Base-by-base conservation (phyloP, 768 basidiomycete species). In the Auriscalpium vulgare region DNA sequence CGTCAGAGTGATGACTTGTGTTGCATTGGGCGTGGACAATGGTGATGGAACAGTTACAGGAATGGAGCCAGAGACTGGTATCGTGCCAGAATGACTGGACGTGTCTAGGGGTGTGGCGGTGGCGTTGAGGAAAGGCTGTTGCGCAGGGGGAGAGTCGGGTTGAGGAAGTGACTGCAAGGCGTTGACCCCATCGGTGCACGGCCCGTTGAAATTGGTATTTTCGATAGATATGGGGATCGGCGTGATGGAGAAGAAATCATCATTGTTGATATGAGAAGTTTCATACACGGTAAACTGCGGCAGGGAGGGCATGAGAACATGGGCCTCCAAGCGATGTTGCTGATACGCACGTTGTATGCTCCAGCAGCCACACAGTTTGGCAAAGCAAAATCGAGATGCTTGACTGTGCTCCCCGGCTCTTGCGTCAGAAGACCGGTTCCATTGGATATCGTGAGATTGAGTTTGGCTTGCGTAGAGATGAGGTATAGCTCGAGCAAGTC, bases 221-320 rank as follows among this genome's bases (percentile, higher is more conserved):
- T 64, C 56, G 19, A 64, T 58, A 14, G 54, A 55, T 34, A 64
- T 56, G 2, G 73, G 69, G 23, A 78, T 65, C 7, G 74, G 68
- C 2, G 77, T 78, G 54, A 79, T 77, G 35, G 71, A 64, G 59
- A 75, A 79, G 61, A 63, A 72, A 6, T 66, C 58, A 37, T 67
- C 50, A 44, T 61, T 63, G 51, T 76, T 69, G 56, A 76, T 70
- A 38, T 68, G 67, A 2, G 75, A 74, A 8, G 59, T 63, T 60
- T 81, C 79, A 56, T 81, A 79, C 59, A 78, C 74, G 2, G 78
- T 79, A 46, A 79, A 62, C 79, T 81, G 55, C 7, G 46, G 13
- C 38, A 49, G 8, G 37, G 47, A 45, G 10, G 47, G 10, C 21
- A 17, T 4, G 19, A 23, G 48, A 35, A 3, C 34, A 6, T 34